Percentiles rank a stretch among this genome's conserved stretches.
Conservation (phyloP, 805 yeast species). For the Candida maris region DNA sequence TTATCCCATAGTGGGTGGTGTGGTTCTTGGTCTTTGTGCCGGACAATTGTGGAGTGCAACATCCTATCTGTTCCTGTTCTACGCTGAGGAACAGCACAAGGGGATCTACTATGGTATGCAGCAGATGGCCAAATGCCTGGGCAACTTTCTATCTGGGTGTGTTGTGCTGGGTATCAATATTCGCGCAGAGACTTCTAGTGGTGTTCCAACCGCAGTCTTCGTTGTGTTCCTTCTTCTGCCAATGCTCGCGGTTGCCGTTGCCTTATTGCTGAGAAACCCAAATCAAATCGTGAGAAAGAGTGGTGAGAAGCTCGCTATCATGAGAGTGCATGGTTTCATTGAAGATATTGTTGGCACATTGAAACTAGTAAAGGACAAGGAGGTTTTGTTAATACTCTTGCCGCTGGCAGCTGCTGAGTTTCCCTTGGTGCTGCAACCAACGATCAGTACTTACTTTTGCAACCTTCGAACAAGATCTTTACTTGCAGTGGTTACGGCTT, state of each 20-base stretch:
- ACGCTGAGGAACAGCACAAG: not conserved
- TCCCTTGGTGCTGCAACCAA: not conserved
- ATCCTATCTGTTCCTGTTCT: not conserved
- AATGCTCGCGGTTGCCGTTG: not conserved
- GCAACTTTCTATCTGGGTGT: not conserved
- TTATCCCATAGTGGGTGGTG: not conserved
- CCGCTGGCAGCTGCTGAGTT: not conserved
- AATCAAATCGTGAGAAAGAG: not conserved
- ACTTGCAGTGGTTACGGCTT: not conserved
- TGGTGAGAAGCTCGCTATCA: not conserved
- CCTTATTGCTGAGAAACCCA: not conserved
- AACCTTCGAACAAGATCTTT: not conserved
- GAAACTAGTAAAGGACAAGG: not conserved
- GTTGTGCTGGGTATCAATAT: not conserved
- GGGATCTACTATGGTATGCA: not conserved
- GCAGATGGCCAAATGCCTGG: not conserved
- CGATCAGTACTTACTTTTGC: not conserved
- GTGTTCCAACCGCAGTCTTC: not conserved
- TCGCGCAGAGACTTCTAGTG: not conserved
- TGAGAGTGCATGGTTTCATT: not conserved
- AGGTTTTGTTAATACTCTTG: not conserved
- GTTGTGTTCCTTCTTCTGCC: not conserved
- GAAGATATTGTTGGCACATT: not conserved
- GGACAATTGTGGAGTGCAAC: not conserved
- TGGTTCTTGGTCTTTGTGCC: not conserved